Evolutionary conservation across 2,329 filamentous ascomycete species (phyloP), one percentile per base, ranked within the genome.

Genomic region (Juglanconis sp.): DNA sequence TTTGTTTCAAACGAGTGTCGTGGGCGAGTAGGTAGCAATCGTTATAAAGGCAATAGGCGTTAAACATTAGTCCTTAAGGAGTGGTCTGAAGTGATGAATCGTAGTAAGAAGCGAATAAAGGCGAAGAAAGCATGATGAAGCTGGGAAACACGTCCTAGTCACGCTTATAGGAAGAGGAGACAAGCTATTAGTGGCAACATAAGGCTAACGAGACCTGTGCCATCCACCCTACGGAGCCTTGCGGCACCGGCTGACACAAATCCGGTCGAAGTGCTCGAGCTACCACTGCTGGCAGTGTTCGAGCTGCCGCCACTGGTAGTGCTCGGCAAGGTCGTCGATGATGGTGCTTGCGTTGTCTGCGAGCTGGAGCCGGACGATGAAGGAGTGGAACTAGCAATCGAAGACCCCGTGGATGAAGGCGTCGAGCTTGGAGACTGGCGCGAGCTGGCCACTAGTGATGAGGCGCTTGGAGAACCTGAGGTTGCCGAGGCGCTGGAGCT

Each of bases 1-100:
- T 47, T 42, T 3, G 17, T 49, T 30, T 10, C 7, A 46, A 52
- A 44, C 17, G 17, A 52, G 15, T 40, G 48, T 36, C n/a, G 53
- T 36, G 34, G 24, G 32, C 32, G 3, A 32, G 15, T 49, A 5
- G 32, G 31, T 56, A 56, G 40, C 2, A 48, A 46, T 56, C 15
- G 49, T 53, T 11, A 34, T 34, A 13, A 49, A 36, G 47, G 44
- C 30, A 48, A 34, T 52, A 56, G 13, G 31, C 3, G 30, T 49
- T 53, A 47, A 54, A 57, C 44, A 63, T 63, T 57, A 63, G 13
- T 60, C 35, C 49, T 34, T 32, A 62, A 53, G 60, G 52, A 59
- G 47, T 40, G 57, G 24, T 42, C 10, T 44, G 49, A 60, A 47
- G n/a, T 31, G 32, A 36, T 50, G 34, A 36, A 30, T 31, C 17